Evolutionary conservation across 1,284 basidiomycete species (phyloP).

Genomic region (Trametes versicolor): DNA sequence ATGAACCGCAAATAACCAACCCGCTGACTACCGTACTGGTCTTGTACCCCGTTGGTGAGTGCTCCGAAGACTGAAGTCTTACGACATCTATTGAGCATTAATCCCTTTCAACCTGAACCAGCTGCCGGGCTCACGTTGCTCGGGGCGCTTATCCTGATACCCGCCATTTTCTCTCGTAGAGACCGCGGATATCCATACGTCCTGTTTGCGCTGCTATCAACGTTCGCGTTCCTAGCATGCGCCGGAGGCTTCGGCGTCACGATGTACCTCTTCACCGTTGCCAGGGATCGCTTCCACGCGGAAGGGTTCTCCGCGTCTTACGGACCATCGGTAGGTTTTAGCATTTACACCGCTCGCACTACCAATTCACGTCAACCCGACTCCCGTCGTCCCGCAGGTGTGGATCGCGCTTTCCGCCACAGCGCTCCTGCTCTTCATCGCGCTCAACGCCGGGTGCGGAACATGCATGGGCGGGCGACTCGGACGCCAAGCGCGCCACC

Average conservation of each 20-base stretch:
- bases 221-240: slow-evolving; percentile 38
- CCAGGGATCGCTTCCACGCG: slow-evolving; percentile 35
- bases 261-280: slow-evolving; percentile 42
- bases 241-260: slow-evolving; percentile 40
- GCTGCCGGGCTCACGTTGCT: slow-evolving; percentile 41
- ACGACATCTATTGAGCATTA: background rate
- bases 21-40: slow-evolving; percentile 40
- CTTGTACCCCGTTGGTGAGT: slow-evolving; percentile 44
- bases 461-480: slow-evolving; percentile 42
- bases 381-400: slow-evolving; percentile 30
- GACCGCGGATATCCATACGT: slow-evolving; percentile 38
- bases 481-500: slow-evolving; percentile 33
- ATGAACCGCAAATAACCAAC: slow-evolving; percentile 35
- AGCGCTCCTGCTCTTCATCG: slow-evolving; percentile 36
- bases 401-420: slow-evolving; percentile 46
- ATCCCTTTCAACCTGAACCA: slow-evolving; percentile 13
- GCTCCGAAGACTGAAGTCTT: background rate
- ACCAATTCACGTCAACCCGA: background rate
- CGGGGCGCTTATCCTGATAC: slow-evolving; percentile 36
- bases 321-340: slow-evolving; percentile 41
- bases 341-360: background rate
- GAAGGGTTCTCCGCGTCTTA: slow-evolving; percentile 37
- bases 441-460: slow-evolving; percentile 44
- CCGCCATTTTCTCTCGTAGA: slow-evolving; percentile 37
- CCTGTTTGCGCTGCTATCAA: slow-evolving; percentile 38